These are phyloP conservation scores for Pseudogymnoascus sp. DNA, from an alignment of 2,329 filamentous ascomycete species.

Conservation along the genomic window DNA sequence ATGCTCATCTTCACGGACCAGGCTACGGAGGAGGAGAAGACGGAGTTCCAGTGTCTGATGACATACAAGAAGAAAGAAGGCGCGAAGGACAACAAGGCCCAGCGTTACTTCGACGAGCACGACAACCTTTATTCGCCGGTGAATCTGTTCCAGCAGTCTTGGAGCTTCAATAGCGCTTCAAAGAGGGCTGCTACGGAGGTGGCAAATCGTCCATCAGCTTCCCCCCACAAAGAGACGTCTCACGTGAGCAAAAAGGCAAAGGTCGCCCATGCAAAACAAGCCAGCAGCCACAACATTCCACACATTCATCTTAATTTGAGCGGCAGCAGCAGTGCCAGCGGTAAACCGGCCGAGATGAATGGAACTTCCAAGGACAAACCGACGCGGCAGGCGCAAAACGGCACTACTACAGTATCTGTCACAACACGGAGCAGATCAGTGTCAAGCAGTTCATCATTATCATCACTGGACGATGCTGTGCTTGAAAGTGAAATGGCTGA, in stretches of 20 bases:
- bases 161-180: neutral
- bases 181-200: slow-evolving; percentile 1
- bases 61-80: slow-evolving; percentile 47
- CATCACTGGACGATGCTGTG: slow-evolving; percentile 28
- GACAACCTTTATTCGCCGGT: neutral
- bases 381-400: slow-evolving; percentile 1
- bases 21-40: slow-evolving; percentile 43
- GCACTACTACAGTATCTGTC: neutral
- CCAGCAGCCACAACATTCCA: neutral
- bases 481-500: slow-evolving; percentile 1
- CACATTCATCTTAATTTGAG: neutral
- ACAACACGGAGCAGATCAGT: slow-evolving; percentile 20
- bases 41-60: slow-evolving; percentile 44
- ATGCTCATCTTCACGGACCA: slow-evolving; percentile 50
- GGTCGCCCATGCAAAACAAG: slow-evolving; percentile 17
- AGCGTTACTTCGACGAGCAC: neutral
- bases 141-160: neutral
- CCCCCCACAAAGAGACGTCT: slow-evolving; percentile 16
- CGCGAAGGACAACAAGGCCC: slow-evolving; percentile 34
- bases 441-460: slow-evolving; percentile 31
- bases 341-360: slow-evolving; percentile 15
- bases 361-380: slow-evolving; percentile 12
- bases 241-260: slow-evolving; percentile 24
- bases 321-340: neutral
- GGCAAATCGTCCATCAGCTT: slow-evolving; percentile 11